These are phyloP conservation scores for Beta lomatogona DNA, from an alignment of 179 eudicot species.

Conservation along the genomic window DNA sequence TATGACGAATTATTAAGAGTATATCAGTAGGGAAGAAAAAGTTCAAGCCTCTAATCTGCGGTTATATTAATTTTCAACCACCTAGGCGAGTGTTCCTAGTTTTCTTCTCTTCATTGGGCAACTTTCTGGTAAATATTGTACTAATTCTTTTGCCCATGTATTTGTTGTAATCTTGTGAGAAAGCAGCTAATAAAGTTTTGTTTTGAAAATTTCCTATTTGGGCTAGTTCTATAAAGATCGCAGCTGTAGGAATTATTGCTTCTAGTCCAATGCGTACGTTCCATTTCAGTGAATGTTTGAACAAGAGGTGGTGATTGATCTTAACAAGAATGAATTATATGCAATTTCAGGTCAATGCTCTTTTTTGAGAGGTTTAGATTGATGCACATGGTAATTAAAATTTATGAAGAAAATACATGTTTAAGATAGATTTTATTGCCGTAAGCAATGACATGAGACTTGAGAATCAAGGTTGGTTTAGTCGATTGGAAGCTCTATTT, in stretches of 20 bases:
- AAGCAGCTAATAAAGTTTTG: background rate
- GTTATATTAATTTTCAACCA: background rate
- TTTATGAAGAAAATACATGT: too few relatives aligned
- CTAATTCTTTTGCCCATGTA: conserved; percentile 21
- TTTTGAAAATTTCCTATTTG: background rate
- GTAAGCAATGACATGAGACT: too few relatives aligned
- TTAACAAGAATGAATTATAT: too few relatives aligned
- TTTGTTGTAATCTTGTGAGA: conserved; percentile 2
- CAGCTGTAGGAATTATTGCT: background rate
- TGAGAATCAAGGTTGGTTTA: too few relatives aligned
- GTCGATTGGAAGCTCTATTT: too few relatives aligned
- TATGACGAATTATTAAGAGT: background rate
- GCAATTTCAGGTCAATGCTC: too few relatives aligned
- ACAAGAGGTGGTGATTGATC: too few relatives aligned
- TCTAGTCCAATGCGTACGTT: background rate
- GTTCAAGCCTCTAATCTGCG: background rate
- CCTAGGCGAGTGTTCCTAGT: background rate
- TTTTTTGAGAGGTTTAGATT: too few relatives aligned
- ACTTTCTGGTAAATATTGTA: conserved; percentile 2
- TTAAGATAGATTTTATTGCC: too few relatives aligned
- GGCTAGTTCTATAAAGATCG: background rate
- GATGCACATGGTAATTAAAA: too few relatives aligned
- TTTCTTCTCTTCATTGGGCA: conserved; percentile 1
- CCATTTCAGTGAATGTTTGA: background rate
- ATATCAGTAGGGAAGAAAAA: background rate